These are phyloP conservation scores for Cardamine occulta DNA, from an alignment of 345 rosid genomes.

Conservation along the genomic window DNA sequence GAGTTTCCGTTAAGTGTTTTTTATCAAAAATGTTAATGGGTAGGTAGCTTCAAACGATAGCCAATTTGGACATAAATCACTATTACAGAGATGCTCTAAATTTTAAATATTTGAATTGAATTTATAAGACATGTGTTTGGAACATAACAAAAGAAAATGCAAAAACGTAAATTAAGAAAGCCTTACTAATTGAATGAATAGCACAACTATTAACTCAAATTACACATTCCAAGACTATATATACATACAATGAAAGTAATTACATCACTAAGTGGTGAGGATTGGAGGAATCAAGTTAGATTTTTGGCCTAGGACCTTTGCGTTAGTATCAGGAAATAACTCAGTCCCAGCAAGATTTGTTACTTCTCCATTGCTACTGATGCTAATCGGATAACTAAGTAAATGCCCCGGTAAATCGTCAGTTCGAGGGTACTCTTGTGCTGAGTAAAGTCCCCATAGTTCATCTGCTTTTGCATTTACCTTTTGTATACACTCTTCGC, in stretches of 20 bases:
- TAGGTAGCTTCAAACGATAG: slow-evolving; percentile 2
- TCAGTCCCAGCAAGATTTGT: slow-evolving; percentile 45
- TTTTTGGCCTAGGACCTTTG: slow-evolving; percentile 59
- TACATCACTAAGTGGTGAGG: slow-evolving; percentile 58
- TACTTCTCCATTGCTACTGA: slow-evolving; percentile 49
- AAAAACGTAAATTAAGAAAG: neutral
- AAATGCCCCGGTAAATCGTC: slow-evolving; percentile 55
- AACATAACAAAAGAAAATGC: neutral
- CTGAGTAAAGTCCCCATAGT: slow-evolving; percentile 54
- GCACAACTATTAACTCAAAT: neutral
- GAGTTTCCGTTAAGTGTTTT: slow-evolving; percentile 6
- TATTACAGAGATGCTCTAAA: neutral
- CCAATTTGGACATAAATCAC: slow-evolving; percentile 18
- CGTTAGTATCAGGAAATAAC: slow-evolving; percentile 74
- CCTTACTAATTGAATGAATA: neutral
- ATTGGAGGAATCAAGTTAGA: slow-evolving; percentile 58
- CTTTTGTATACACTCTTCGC: slow-evolving; percentile 41
- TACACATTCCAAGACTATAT: neutral
- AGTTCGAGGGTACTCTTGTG: slow-evolving; percentile 19
- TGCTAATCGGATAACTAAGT: slow-evolving; percentile 66
- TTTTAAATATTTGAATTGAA: neutral
- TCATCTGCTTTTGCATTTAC: slow-evolving; percentile 50
- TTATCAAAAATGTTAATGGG: neutral
- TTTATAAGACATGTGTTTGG: neutral
- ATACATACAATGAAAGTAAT: neutral